phyloP scores from a whole-genome alignment of 2,329 filamentous ascomycete genomes.

The Penicillium sp. region DNA sequence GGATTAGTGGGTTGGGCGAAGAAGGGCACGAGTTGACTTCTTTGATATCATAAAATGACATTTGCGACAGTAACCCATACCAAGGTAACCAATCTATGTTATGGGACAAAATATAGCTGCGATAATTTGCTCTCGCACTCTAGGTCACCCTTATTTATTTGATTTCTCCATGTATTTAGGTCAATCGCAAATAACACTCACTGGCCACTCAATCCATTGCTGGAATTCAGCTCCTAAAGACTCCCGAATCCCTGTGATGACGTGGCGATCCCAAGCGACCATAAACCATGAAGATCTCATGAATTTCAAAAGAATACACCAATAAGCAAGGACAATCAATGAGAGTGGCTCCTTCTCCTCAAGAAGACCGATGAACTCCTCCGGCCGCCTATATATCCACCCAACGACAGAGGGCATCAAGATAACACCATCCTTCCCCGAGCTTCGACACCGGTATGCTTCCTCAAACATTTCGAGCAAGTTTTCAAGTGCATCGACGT shows the following conservation, averaged over 20 bases:
- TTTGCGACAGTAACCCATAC: neutral
- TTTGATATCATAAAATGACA: neutral
- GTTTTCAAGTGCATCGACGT: conserved; percentile 9
- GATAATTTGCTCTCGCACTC: neutral
- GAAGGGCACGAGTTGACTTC: neutral
- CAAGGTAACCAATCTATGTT: neutral
- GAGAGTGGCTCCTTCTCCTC: conserved; percentile 29
- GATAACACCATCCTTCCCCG: conserved; percentile 6
- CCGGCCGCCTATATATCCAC: conserved; percentile 31
- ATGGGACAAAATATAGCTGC: no score
- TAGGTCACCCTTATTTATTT: neutral
- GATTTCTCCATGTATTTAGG: neutral
- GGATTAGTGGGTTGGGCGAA: neutral
- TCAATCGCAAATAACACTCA: conserved; percentile 1
- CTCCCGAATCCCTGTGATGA: conserved; percentile 26
- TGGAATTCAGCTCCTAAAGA: conserved; percentile 20
- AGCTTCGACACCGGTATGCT: conserved; percentile 15
- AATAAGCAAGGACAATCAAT: conserved; percentile 30
- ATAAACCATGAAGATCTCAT: conserved; percentile 36
- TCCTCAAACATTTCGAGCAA: conserved; percentile 18
- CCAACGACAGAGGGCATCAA: conserved; percentile 30
- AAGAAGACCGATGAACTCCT: conserved; percentile 21
- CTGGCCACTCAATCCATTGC: conserved; percentile 31
- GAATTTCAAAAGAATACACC: conserved; percentile 32
- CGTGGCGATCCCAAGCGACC: conserved; percentile 34